Conservation (phyloP, 1,139 yeast genomes). For the Geotrichum europaeum region DNA sequence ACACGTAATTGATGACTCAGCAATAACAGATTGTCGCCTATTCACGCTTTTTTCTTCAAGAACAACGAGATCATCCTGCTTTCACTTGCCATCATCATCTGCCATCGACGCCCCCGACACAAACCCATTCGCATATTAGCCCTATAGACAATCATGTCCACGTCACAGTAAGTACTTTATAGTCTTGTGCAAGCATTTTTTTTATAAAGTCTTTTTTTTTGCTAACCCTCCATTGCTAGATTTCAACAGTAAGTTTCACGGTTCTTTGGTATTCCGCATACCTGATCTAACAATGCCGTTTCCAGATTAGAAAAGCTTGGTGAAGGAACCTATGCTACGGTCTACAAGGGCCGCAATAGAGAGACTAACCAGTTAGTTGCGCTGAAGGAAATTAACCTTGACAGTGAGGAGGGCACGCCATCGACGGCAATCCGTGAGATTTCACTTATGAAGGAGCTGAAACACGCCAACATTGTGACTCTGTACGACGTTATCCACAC, state of each 20-base stretch:
- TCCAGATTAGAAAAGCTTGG: slow-evolving; percentile 75
- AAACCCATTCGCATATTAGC: background rate
- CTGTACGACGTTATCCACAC: slow-evolving; percentile 94
- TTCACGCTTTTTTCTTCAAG: background rate
- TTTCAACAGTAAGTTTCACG: slow-evolving; percentile 22
- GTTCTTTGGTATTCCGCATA: background rate
- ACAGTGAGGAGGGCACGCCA: slow-evolving; percentile 97
- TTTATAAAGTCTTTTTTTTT: background rate
- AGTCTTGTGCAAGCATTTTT: background rate
- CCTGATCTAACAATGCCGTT: slow-evolving; percentile 16
- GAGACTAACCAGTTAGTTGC: slow-evolving; percentile 92
- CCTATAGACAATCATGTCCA: background rate
- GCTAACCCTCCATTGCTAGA: slow-evolving; percentile 17
- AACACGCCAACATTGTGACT: slow-evolving; percentile 89
- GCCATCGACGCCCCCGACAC: background rate
- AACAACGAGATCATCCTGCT: background rate
- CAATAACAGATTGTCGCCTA: background rate
- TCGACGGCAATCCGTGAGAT: slow-evolving; percentile 97
- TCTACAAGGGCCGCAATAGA: slow-evolving; percentile 89
- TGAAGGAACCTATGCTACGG: slow-evolving; percentile 98
- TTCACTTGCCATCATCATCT: background rate
- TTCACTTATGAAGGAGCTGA: slow-evolving; percentile 91
- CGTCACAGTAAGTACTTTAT: slow-evolving; percentile 21
- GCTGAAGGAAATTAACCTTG: slow-evolving; percentile 86
- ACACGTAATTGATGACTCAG: background rate